Evolutionary conservation across 2,329 filamentous ascomycete genomes (phyloP), one percentile per base, ranked within the genome.

Genomic region (Lecanicillium sp.): DNA sequence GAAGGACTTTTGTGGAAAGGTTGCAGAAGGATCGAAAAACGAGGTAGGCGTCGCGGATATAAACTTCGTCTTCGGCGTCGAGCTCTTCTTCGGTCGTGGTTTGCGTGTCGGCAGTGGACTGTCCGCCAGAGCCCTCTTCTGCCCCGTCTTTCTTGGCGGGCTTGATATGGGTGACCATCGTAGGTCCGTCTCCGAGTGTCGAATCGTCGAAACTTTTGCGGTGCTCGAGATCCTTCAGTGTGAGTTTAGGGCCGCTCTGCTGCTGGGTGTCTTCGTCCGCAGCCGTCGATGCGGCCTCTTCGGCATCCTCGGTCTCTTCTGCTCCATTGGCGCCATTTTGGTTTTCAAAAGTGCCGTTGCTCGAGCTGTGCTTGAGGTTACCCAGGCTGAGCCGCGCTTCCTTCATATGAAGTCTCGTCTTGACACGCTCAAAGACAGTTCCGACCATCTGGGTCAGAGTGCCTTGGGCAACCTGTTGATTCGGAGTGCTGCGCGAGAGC

Each of bases 1-100:
- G 79, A 18, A 98, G 70, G 29, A 88, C 69, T 59, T 98, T 98
- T 46, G 90, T 96, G 43, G 90, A 96, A 33, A 98, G 70, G 62
- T 96, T 95, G 71, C 94, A 98, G 66, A 98, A 92, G 3, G 92
- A 95, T 22, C 92, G 79, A 66, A 98, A 97, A 33, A 98, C 88
- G 17, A 98, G 76, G 60, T 97, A 98, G 9, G 92, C 89, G 64
- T 98, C 92, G 50, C 92, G 86, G 51, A 97, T 88, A 57, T 94
- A 97, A 15, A 97, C 87, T 57, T 98, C 92, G 54, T 98, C 92
- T 56, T 95, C 88, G 19, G 73, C 72, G 39, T 83, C 80, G 15
- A 79, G 63, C 15, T 69, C 65, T 40, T 87, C 79, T 17, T 73
- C 56, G 17, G 71, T 65, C 40, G 84, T 78, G 22, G 76, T 69